phyloP scores from a whole-genome alignment of 305 asterid species.

The Fraxinus baroniana region DNA sequence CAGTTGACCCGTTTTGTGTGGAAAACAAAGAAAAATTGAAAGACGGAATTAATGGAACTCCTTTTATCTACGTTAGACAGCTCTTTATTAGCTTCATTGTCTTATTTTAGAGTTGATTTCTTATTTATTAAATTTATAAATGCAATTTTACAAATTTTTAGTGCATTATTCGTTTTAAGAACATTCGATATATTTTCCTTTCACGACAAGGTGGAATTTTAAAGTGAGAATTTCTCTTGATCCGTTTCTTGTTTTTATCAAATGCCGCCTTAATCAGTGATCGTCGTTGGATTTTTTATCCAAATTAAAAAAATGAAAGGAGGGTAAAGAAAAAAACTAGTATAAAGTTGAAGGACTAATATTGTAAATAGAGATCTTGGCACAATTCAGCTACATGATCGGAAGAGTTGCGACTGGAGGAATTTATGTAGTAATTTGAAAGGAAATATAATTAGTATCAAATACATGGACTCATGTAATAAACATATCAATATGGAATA shows the following conservation, averaged over 20 bases:
- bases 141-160: not conserved
- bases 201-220: not conserved
- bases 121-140: too few species aligned
- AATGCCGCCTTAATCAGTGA: not conserved
- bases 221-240: not conserved
- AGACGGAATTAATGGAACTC: not conserved
- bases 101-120: not conserved
- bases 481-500: not conserved
- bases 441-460: not conserved
- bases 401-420: not conserved
- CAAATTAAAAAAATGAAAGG: not conserved
- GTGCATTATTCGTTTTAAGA: not conserved
- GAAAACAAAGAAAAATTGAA: not conserved
- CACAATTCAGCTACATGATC: not conserved
- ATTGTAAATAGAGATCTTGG: not conserved
- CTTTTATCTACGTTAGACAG: not conserved
- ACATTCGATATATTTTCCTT: not conserved
- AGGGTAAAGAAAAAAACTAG: too few species aligned
- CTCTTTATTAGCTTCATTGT: not conserved
- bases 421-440: not conserved
- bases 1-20: not conserved
- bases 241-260: not conserved
- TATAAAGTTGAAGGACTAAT: not conserved
- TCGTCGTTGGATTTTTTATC: not conserved
- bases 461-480: too few species aligned